These are phyloP conservation scores for Myxozyma neotropica DNA, from an alignment of 805 yeast genomes.

Conservation along the genomic window DNA sequence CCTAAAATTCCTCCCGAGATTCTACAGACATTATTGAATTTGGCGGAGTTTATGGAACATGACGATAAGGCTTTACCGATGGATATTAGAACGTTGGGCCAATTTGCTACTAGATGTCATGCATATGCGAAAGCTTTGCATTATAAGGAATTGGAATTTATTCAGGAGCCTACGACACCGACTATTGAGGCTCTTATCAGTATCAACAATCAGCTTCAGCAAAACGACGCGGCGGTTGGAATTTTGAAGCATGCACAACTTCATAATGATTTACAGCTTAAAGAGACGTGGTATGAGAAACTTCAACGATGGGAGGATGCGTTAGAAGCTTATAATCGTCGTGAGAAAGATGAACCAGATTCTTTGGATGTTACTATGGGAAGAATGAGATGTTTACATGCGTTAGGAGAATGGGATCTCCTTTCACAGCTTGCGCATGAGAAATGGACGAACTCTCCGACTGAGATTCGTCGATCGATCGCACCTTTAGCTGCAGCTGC, in stretches of 20 bases:
- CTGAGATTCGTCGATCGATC: slow-evolving; percentile 75
- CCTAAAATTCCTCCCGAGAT: slow-evolving; percentile 95
- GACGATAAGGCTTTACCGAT: slow-evolving; percentile 94
- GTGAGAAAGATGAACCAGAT: slow-evolving; percentile 58
- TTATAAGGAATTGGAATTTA: slow-evolving; percentile 91
- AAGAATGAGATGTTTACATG: slow-evolving; percentile 96
- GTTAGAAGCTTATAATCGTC: slow-evolving; percentile 78
- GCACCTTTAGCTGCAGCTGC: slow-evolving; percentile 99
- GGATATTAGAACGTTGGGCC: slow-evolving; percentile 84
- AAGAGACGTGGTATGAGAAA: slow-evolving; percentile 98
- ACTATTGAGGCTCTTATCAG: slow-evolving; percentile 90
- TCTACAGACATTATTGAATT: slow-evolving; percentile 80
- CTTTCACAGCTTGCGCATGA: slow-evolving; percentile 80
- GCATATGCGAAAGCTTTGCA: slow-evolving; percentile 97
- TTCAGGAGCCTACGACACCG: slow-evolving; percentile 87
- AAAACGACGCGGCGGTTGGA: slow-evolving; percentile 97
- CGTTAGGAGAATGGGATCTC: slow-evolving; percentile 98
- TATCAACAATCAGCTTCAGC: slow-evolving; percentile 92
- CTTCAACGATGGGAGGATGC: slow-evolving; percentile 99
- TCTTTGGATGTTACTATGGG: slow-evolving; percentile 93
- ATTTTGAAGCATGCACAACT: slow-evolving; percentile 90
- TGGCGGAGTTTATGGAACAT: slow-evolving; percentile 97
- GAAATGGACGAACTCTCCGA: slow-evolving; percentile 76
- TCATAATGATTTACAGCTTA: slow-evolving; percentile 73
- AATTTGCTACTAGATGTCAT: slow-evolving; percentile 91